Base-by-base conservation (phyloP, 352 stramenopile genomes). In the Globisporangium echinulatum region DNA sequence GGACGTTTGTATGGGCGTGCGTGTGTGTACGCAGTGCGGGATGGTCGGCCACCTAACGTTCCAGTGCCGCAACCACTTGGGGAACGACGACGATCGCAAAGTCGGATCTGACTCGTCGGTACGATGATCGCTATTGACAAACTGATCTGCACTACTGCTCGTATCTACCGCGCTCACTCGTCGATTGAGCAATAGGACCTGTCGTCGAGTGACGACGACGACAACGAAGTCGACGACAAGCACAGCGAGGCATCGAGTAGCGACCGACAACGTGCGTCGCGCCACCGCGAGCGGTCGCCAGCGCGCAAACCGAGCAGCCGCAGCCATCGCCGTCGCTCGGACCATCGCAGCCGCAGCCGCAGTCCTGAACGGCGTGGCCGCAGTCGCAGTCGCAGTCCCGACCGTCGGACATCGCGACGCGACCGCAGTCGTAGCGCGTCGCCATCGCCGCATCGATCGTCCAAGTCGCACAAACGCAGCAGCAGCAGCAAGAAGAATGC, bases 31-130 rank as follows among this genome's bases (percentile, higher is more conserved):
- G 15, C 54, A 88, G 81, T 97, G 89, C 54, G 87, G 87, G 8
- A 92, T 93, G 83, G 75, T 96, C 49, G 89, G 89, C n/a, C 89
- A 97, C 58, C 72, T 97, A 57, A 95, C 87, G 15, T 96, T 96
- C 68, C 89, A 97, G 68, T 96, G 89, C 60, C 67, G 87, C 14
- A 97, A 97, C 61, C 71, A 88, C 69, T 70, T 90, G 36, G 72
- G 67, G 19, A 71, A 70, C 10, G 59, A 66, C 36, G 71, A 79
- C 42, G 78, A 86, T 54, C 67, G 66, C 17, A 65, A 70, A 17
- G 58, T 49, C 33, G 60, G 67, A 8, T 75, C 71, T 17, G 72
- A 52, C 58, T 64, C 44, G 40, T 69, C 17, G 36, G 49, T 55
- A 37, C 42, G 19, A 10, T 50, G 17, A n/a, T 58, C 51, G 40